Conservation (phyloP, 2,329 filamentous ascomycete species). For the Paraconiothyrium sp. region DNA sequence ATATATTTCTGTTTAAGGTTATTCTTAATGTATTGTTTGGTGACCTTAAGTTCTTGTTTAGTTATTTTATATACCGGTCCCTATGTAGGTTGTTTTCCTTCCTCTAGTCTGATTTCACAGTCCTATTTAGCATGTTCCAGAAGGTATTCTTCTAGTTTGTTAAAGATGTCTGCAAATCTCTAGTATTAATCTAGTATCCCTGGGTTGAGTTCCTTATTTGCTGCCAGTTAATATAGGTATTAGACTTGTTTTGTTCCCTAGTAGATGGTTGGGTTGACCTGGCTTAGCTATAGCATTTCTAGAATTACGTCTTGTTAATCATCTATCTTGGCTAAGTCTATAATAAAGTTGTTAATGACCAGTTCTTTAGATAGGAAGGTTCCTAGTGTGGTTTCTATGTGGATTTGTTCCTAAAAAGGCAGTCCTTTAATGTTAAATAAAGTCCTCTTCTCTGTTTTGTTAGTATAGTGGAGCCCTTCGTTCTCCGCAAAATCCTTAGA, state of each 20-base stretch:
- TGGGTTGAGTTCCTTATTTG: neutral
- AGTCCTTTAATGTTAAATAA: neutral
- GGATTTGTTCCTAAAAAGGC: neutral
- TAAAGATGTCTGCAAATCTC: slow-evolving; percentile 3
- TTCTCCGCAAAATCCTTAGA: neutral
- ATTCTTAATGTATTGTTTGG: neutral
- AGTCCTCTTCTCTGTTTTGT: neutral
- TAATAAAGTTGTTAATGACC: neutral
- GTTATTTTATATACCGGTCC: neutral
- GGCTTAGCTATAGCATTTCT: neutral
- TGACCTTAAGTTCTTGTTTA: neutral
- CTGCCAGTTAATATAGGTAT: neutral
- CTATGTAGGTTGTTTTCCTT: neutral
- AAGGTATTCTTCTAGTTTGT: neutral
- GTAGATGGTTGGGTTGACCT: neutral
- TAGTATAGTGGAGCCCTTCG: neutral
- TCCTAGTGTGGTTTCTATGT: neutral
- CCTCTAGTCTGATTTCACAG: slow-evolving; percentile 1
- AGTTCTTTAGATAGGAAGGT: neutral
- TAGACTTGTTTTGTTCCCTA: neutral
- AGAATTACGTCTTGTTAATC: neutral
- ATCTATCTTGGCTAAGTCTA: neutral
- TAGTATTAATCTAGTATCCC: neutral
- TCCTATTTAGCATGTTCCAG: slow-evolving; percentile 4
- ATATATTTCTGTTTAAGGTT: neutral